phyloP scores from a whole-genome alignment of 2,329 filamentous ascomycete genomes.

The Verticillium longisporum region DNA sequence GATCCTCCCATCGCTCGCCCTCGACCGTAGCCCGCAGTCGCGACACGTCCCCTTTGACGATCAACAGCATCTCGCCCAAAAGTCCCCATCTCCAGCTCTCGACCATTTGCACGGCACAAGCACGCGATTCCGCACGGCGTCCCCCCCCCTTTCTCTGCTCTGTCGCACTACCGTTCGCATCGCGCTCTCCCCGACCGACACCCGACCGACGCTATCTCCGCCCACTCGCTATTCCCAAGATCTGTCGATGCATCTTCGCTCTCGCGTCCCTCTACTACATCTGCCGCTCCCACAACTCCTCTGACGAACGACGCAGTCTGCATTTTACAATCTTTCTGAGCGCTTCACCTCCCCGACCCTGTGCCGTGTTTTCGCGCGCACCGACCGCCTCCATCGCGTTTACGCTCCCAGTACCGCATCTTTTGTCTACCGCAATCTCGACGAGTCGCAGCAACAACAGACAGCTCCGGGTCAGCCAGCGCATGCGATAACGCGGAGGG shows the following conservation, averaged over 20 bases:
- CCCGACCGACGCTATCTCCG: background rate
- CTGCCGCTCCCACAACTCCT: background rate
- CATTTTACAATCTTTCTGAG: background rate
- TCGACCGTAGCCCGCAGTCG: background rate
- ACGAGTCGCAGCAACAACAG: constrained; percentile 1
- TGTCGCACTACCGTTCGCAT: background rate
- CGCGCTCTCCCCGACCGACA: background rate
- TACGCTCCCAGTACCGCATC: background rate
- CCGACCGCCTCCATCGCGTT: constrained; percentile 11
- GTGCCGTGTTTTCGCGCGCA: constrained; percentile 3
- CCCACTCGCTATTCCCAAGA: background rate
- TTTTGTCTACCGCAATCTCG: background rate
- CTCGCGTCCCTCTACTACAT: background rate
- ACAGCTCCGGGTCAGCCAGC: constrained; percentile 23
- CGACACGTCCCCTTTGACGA: background rate
- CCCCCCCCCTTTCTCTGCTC: background rate
- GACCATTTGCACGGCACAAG: background rate
- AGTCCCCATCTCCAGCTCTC: background rate
- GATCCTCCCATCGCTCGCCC: background rate
- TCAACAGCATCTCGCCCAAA: background rate
- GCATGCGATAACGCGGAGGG: constrained; percentile 40
- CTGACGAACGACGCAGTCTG: background rate
- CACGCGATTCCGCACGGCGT: background rate
- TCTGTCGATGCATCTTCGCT: background rate
- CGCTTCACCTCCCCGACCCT: constrained; percentile 2